Conservation (phyloP, 2,329 filamentous ascomycete genomes). For the Fusarium torreyae region DNA sequence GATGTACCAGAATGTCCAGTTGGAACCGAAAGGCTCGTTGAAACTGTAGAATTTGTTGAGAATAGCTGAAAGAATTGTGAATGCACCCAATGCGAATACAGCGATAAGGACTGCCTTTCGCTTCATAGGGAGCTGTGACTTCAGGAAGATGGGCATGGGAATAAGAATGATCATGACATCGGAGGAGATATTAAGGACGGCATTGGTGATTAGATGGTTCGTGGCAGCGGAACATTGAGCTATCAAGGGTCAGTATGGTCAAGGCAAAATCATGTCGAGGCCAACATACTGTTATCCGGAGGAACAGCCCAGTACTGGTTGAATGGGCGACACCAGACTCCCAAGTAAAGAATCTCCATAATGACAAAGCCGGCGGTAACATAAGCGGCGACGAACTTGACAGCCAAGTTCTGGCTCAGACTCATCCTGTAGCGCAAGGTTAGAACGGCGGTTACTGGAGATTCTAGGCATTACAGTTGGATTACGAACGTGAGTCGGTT, state of each 20-base stretch:
- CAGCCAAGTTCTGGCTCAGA: conserved; percentile 62
- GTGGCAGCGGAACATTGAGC: conserved; percentile 71
- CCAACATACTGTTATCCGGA: conserved; percentile 60
- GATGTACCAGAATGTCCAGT: conserved; percentile 62
- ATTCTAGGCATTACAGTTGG: background rate
- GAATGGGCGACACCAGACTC: conserved; percentile 71
- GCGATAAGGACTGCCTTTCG: conserved; percentile 67
- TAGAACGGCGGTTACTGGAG: conserved; percentile 8
- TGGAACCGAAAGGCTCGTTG: conserved; percentile 55
- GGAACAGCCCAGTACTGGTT: conserved; percentile 71
- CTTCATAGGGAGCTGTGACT: conserved; percentile 64
- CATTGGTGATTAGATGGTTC: conserved; percentile 72
- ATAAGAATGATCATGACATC: conserved; percentile 73
- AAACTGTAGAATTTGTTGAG: conserved; percentile 63
- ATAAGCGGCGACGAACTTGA: conserved; percentile 66
- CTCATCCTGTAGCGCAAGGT: conserved; percentile 55
- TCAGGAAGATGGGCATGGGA: conserved; percentile 68
- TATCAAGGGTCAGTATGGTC: conserved; percentile 43
- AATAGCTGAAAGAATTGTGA: conserved; percentile 66
- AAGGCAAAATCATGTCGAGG: background rate
- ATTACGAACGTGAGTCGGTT: conserved; percentile 65
- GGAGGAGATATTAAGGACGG: conserved; percentile 72
- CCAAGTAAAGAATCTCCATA: conserved; percentile 66
- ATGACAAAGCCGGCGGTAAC: conserved; percentile 62
- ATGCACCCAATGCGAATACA: conserved; percentile 63